Conservation (phyloP, 1,139 yeast genomes). For the Geotrichum reessii region DNA sequence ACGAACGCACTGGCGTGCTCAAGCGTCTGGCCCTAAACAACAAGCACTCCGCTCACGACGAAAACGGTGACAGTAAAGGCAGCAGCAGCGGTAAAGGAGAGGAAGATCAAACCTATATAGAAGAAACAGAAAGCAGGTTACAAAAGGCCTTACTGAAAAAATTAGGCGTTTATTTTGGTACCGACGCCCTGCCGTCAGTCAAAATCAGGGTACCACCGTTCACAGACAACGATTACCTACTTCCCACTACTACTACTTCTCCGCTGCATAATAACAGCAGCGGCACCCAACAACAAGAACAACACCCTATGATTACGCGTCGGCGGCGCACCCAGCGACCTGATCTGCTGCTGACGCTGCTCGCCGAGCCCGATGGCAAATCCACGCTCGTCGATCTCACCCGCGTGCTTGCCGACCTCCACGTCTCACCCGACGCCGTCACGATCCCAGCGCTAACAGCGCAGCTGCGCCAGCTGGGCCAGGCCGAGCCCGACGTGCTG, state of each 20-base stretch:
- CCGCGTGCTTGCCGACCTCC: constrained; percentile 75
- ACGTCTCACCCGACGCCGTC: constrained; percentile 55
- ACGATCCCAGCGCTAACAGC: constrained; percentile 68
- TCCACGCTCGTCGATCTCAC: constrained; percentile 59
- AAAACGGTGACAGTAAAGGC: too few species aligned
- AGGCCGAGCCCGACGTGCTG: constrained; percentile 84
- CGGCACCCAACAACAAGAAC: background rate
- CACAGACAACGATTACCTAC: background rate
- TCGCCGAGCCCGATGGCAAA: background rate
- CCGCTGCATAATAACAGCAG: background rate
- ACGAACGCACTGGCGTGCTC: constrained; percentile 72
- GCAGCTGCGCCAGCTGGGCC: constrained; percentile 70
- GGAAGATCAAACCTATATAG: background rate
- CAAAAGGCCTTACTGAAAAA: background rate
- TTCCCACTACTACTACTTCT: background rate
- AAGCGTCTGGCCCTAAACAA: constrained; percentile 30
- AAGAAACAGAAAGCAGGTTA: background rate
- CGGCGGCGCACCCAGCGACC: background rate
- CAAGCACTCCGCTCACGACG: too few species aligned
- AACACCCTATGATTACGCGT: background rate
- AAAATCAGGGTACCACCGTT: constrained; percentile 2
- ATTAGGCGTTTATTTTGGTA: background rate
- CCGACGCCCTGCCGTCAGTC: constrained; percentile 2
- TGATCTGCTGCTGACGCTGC: constrained; percentile 2
- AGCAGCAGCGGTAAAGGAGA: background rate